Conservation (phyloP, 495 filamentous ascomycete species). For the Achaetomiella virescens region DNA sequence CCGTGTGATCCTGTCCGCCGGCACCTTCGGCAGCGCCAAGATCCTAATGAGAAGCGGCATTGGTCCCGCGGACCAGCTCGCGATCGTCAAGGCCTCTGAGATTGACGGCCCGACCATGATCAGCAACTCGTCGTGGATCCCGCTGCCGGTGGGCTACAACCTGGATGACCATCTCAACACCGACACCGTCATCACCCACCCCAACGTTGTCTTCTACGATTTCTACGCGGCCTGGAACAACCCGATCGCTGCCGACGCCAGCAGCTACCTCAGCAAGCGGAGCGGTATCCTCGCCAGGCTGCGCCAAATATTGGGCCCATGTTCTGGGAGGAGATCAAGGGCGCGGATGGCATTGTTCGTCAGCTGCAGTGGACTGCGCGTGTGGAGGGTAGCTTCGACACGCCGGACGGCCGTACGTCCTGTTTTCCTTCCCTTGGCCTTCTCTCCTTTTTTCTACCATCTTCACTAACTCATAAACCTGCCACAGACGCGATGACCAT, state of each 20-base stretch:
- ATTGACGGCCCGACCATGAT: conserved; percentile 51
- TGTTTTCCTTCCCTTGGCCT: background rate
- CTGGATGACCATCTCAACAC: conserved; percentile 71
- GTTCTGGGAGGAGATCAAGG: conserved; percentile 54
- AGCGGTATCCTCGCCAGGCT: conserved; percentile 62
- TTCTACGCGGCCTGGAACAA: conserved; percentile 54
- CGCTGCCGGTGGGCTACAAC: conserved; percentile 68
- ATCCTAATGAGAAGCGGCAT: conserved; percentile 59
- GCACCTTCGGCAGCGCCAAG: conserved; percentile 68
- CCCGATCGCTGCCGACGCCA: conserved; percentile 32
- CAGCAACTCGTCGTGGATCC: conserved; percentile 53
- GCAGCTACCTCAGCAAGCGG: conserved; percentile 38
- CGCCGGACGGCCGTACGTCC: conserved; percentile 32
- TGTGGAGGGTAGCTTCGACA: conserved; percentile 48
- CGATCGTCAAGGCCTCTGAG: conserved; percentile 46
- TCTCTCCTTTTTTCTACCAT: background rate
- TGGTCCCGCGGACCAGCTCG: conserved; percentile 56
- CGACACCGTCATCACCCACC: conserved; percentile 57
- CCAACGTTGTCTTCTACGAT: conserved; percentile 56
- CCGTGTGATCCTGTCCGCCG: conserved; percentile 62
- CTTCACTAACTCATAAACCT: background rate
- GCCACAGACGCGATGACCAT: conserved; percentile 50
- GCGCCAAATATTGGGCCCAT: conserved; percentile 62
- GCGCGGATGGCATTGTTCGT: conserved; percentile 57
- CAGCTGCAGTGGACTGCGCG: conserved; percentile 61